phyloP scores from a whole-genome alignment of 345 rosid species.

The Mangifera indica region DNA sequence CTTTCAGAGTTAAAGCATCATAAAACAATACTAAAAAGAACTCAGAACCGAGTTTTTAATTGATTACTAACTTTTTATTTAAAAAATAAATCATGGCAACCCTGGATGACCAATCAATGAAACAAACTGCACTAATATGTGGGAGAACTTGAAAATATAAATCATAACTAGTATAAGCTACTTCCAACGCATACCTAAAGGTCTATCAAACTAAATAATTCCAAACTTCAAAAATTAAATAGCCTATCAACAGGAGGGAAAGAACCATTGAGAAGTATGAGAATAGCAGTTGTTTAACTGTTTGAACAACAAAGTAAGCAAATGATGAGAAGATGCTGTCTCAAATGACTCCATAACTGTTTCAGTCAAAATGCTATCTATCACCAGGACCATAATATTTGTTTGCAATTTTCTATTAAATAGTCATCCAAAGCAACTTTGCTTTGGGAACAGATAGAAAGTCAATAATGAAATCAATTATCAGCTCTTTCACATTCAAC shows the following conservation, averaged over 20 bases:
- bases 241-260: not conserved
- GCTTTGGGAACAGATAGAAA: not conserved
- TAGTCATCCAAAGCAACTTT: not conserved
- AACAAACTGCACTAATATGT: not conserved
- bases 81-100: not conserved
- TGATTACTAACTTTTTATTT: not conserved
- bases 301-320: not conserved
- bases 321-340: not conserved
- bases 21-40: not conserved
- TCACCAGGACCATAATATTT: not conserved
- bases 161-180: not conserved
- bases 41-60: not conserved
- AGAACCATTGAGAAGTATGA: not conserved
- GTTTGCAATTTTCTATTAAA: not conserved
- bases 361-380: slow-evolving; percentile 6
- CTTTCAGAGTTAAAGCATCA: slow-evolving; percentile 12
- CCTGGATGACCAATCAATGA: not conserved
- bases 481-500: not conserved
- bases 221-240: not conserved
- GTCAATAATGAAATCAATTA: slow-evolving; percentile 10
- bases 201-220: not conserved
- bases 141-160: not conserved
- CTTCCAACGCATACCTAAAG: not conserved
- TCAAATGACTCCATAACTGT: slow-evolving; percentile 4
- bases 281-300: not conserved